Conservation (phyloP, 495 filamentous ascomycete genomes). For the Podospora comata region DNA sequence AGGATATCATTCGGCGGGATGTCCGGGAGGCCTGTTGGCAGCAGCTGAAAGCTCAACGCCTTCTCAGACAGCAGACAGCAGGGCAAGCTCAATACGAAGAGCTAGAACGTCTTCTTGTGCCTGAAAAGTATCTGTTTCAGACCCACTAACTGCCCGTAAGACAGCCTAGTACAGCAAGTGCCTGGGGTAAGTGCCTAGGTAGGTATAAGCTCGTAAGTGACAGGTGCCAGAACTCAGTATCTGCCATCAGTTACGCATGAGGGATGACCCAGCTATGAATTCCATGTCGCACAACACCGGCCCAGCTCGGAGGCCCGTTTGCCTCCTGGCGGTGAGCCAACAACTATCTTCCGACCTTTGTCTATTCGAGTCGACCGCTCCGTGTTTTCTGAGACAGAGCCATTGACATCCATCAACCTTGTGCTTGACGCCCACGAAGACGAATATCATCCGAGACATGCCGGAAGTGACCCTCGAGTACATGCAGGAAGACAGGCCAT, state of each 20-base stretch:
- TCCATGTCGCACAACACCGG: not conserved
- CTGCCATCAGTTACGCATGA: not conserved
- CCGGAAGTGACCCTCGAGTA: slow-evolving; percentile 18
- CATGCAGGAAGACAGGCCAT: not conserved
- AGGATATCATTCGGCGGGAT: not conserved
- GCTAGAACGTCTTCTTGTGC: not conserved
- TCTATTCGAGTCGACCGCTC: not conserved
- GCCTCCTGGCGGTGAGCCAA: not conserved
- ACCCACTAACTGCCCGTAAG: not conserved
- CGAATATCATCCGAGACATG: slow-evolving; percentile 16
- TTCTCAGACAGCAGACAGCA: not conserved
- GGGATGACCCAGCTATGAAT: not conserved
- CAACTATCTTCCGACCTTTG: not conserved
- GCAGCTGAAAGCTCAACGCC: not conserved
- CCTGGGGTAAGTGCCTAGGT: not conserved
- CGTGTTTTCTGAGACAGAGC: not conserved
- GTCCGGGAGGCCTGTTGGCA: not conserved
- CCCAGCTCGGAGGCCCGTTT: not conserved
- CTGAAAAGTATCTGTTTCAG: not conserved
- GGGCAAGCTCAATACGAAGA: not conserved
- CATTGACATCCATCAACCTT: not conserved
- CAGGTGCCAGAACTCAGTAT: not conserved
- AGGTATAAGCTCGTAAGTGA: not conserved
- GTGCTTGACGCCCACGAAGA: not conserved
- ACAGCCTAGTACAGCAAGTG: not conserved